phyloP scores from a whole-genome alignment of 1,284 basidiomycete genomes.

The Grifola frondosa region DNA sequence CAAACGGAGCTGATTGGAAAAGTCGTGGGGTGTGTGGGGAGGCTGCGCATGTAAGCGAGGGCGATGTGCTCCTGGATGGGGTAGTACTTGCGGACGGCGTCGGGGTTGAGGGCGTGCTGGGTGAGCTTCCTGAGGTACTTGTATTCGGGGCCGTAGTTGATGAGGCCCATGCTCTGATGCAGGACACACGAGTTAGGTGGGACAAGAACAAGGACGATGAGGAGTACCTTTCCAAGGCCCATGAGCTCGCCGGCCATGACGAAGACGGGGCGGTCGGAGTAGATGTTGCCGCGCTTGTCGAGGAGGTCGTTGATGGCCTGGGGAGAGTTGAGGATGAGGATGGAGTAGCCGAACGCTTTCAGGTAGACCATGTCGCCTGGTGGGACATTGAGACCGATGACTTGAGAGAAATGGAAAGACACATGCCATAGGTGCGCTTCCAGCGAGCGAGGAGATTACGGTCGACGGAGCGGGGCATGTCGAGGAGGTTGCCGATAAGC shows the following conservation, averaged over 20 bases:
- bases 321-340: conserved; percentile 36
- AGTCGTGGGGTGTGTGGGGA: conserved; percentile 14
- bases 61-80: conserved; percentile 27
- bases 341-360: conserved; percentile 16
- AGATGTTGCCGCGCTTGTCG: conserved; percentile 31
- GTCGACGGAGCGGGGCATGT: too few species aligned
- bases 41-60: conserved; percentile 13
- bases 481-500: too few species aligned
- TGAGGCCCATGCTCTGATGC: conserved; percentile 16
- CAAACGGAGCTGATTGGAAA: conserved; percentile 21
- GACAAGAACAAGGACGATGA: not conserved
- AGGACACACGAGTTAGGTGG: not conserved
- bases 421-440: too few species aligned
- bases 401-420: too few species aligned
- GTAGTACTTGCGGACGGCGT: conserved; percentile 29
- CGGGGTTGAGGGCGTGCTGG: conserved; percentile 25
- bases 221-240: conserved; percentile 28
- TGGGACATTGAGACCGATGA: too few species aligned
- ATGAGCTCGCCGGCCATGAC: conserved; percentile 38
- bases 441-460: too few species aligned
- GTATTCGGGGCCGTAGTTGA: conserved; percentile 23
- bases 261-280: conserved; percentile 37
- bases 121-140: conserved; percentile 27
- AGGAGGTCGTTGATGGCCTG: conserved; percentile 33
- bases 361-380: conserved; percentile 18